Evolutionary conservation across 1,284 basidiomycete species (phyloP).

Genomic region (Irpex rosettiformis): DNA sequence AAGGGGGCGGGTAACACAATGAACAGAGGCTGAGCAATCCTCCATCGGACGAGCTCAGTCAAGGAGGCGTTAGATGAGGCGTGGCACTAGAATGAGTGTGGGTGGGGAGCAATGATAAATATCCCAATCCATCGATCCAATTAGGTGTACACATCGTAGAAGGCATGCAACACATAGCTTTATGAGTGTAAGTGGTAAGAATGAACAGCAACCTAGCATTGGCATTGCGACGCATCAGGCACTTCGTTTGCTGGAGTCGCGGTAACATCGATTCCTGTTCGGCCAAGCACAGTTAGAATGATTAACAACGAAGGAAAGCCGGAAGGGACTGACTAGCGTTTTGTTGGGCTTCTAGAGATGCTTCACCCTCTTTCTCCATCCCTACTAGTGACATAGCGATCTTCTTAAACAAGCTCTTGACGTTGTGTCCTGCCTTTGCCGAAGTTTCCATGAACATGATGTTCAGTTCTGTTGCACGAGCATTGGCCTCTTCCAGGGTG

Average conservation of each 20-base stretch:
- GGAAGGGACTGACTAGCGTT: slow-evolving; percentile 55
- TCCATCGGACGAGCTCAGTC: slow-evolving; percentile 1
- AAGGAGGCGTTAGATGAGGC: background rate
- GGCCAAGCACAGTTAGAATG: slow-evolving; percentile 6
- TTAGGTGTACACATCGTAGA: slow-evolving; percentile 9
- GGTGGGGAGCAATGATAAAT: slow-evolving; percentile 6
- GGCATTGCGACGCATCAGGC: slow-evolving; percentile 76
- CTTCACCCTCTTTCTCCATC: slow-evolving; percentile 81
- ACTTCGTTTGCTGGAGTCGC: slow-evolving; percentile 58
- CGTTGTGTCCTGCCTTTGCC: slow-evolving; percentile 98
- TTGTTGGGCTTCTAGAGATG: slow-evolving; percentile 45
- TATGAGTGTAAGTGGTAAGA: background rate
- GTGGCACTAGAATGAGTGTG: background rate
- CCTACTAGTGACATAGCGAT: slow-evolving; percentile 98
- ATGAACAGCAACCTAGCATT: slow-evolving; percentile 44
- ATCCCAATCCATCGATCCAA: background rate
- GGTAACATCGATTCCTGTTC: slow-evolving; percentile 80
- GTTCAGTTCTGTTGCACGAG: slow-evolving; percentile 88
- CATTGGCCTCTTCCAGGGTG: slow-evolving; percentile 96
- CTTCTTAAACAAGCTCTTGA: slow-evolving; percentile 98
- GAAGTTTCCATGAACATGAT: slow-evolving; percentile 99
- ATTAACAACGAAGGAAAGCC: slow-evolving; percentile 10
- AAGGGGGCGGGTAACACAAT: slow-evolving; percentile 91
- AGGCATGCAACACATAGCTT: slow-evolving; percentile 6
- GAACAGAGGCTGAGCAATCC: slow-evolving; percentile 73